These are phyloP conservation scores for Botrytis pseudocinerea DNA, from an alignment of 2,329 filamentous ascomycete species.

Conservation along the genomic window DNA sequence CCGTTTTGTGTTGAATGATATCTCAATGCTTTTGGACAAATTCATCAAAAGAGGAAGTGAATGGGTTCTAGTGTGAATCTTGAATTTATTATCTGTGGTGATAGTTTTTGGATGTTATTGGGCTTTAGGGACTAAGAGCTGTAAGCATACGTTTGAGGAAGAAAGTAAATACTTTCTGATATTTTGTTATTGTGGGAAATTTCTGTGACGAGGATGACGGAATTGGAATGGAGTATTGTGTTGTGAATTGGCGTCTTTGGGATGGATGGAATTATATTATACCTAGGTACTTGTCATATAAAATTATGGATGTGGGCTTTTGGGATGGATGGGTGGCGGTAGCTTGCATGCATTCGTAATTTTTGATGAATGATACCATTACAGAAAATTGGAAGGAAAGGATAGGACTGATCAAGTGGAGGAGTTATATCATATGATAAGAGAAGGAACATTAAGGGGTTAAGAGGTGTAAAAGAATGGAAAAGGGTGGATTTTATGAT, in stretches of 20 bases:
- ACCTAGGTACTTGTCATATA: constrained; percentile 1
- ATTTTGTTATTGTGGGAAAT: background rate
- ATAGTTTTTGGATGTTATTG: constrained; percentile 9
- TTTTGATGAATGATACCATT: constrained; percentile 4
- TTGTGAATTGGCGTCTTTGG: constrained; percentile 5
- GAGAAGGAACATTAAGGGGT: background rate
- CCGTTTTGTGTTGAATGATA: constrained; percentile 86
- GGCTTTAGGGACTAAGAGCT: background rate
- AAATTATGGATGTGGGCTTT: background rate
- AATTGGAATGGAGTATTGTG: background rate
- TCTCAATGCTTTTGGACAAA: constrained; percentile 86
- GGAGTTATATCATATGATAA: background rate
- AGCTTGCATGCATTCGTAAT: background rate
- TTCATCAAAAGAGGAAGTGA: constrained; percentile 96
- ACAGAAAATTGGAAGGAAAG: background rate
- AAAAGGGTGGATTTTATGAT: background rate
- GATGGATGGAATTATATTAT: constrained; percentile 2
- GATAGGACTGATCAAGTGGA: background rate
- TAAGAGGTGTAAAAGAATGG: background rate
- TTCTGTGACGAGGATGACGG: background rate
- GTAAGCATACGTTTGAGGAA: background rate
- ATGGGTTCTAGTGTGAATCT: constrained; percentile 66
- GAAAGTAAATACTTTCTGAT: background rate
- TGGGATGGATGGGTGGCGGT: background rate
- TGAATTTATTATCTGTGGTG: background rate